Base-by-base conservation (phyloP, 1,284 basidiomycete genomes). In the Ganoderma meredithae region DNA sequence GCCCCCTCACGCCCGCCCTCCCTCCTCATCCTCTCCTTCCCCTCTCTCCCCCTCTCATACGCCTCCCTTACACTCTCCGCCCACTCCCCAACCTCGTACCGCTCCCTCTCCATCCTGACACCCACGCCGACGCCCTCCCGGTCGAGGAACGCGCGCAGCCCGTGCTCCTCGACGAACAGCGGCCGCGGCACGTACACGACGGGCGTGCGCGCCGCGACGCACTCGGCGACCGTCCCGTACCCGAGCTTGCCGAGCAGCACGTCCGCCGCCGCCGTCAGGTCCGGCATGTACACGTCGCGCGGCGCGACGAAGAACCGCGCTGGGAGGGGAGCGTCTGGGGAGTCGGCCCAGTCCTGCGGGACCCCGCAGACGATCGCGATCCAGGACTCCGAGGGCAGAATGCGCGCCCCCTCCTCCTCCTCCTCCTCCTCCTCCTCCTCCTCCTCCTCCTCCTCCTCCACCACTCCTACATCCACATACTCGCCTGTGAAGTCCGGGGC, bases 171-270 rank as follows among this genome's bases (percentile, higher is more conserved):
- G 60, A 94, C 87, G 72, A 95, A 94, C 40, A 94, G 81, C 0
- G 92, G 92, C 3, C 92, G 84, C 2, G 92, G 89, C 12, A 94
- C 91, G 76, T 88, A 92, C 43, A 92, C 87, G 70, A 91, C 91
- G 10, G 91, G 89, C n/a, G 90, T 92, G 72, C 85, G 86, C 8
- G 88, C 83, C 76, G 91, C 90, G 13, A 91, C 85, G 72, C 89
- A 90, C 75, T 92, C 90, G 0, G 90, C 86, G n/a, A 90, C 89
- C 2, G 89, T 90, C 27, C 90, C 90, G 74, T 91, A 92, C 44
- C 90, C 90, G 74, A 95, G 79, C 79, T 94, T 95, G 31, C 92
- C 92, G 41, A 95, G 82, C 13, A 94, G 80, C n/a, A 92, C 91
- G 76, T 94, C 91, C 8, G 85, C 88, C 6, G 88, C 83, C 1